Evolutionary conservation across 2,329 filamentous ascomycete genomes (phyloP).

Genomic region (Proliferodiscus dingleyae): DNA sequence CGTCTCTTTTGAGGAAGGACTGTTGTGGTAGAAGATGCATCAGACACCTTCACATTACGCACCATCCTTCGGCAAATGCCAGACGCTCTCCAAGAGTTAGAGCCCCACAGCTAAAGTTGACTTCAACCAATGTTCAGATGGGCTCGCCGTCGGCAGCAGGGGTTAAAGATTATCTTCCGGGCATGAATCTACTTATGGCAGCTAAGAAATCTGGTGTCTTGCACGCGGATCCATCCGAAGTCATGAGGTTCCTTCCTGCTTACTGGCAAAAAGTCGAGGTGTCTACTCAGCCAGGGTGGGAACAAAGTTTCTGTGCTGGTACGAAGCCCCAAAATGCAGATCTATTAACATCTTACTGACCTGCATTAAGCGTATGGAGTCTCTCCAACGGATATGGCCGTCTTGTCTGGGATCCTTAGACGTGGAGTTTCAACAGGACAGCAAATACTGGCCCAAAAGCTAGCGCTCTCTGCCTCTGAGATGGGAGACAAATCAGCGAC

Average conservation of each 20-base stretch:
- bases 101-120: no score
- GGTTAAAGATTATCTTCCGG: no score
- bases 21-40: no score
- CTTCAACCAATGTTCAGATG: no score
- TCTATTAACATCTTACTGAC: background rate
- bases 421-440: slow-evolving; percentile 16
- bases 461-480: slow-evolving; percentile 24
- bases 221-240: background rate
- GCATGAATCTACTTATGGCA: no score
- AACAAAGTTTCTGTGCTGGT: slow-evolving; percentile 23
- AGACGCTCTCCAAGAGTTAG: no score
- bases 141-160: no score
- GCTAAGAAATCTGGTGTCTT: no score
- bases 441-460: slow-evolving; percentile 16
- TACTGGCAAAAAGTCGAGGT: slow-evolving; percentile 8
- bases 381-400: slow-evolving; percentile 16
- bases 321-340: background rate
- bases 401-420: slow-evolving; percentile 23
- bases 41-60: no score
- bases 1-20: no score
- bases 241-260: slow-evolving; percentile 22
- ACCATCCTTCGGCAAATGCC: no score
- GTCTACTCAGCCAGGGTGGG: slow-evolving; percentile 11
- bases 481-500: slow-evolving; percentile 28
- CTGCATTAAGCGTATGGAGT: slow-evolving; percentile 22